Evolutionary conservation across 805 yeast genomes (phyloP).

Genomic region (Starmerella davenportii): DNA sequence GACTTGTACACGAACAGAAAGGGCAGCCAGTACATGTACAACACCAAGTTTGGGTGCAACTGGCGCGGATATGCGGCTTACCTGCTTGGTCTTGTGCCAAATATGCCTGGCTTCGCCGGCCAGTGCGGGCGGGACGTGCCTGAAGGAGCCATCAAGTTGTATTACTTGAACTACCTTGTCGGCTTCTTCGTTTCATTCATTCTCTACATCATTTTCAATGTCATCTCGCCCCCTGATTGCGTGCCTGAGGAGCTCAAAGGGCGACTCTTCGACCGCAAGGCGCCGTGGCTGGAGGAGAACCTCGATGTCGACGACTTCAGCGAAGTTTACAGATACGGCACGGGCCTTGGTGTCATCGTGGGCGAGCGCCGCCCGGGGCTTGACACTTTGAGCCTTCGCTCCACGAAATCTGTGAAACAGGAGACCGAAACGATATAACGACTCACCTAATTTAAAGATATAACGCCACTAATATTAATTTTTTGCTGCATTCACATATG

Average conservation of each 20-base stretch:
- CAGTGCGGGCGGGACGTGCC: conserved; percentile 68
- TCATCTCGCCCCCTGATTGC: conserved; percentile 12
- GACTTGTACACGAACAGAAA: conserved; percentile 42
- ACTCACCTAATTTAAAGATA: too few relatives aligned
- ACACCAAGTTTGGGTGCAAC: conserved; percentile 41
- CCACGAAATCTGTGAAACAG: neutral
- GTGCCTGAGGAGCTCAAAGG: conserved; percentile 13
- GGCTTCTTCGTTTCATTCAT: conserved; percentile 48
- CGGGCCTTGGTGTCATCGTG: conserved; percentile 3
- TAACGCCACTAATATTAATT: too few relatives aligned
- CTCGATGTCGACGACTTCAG: conserved; percentile 16
- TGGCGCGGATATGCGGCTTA: conserved; percentile 78
- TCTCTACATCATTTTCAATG: conserved; percentile 33
- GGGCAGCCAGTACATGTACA: conserved; percentile 39
- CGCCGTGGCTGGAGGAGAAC: conserved; percentile 17
- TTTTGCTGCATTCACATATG: too few relatives aligned
- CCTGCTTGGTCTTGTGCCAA: conserved; percentile 62
- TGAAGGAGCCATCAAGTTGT: conserved; percentile 55
- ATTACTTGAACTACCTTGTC: conserved; percentile 55
- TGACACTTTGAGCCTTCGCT: neutral
- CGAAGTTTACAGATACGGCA: conserved; percentile 10
- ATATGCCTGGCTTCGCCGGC: conserved; percentile 71
- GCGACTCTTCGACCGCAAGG: conserved; percentile 9
- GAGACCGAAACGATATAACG: neutral
- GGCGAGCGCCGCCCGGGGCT: neutral